phyloP scores from a whole-genome alignment of 2,329 filamentous ascomycete species.

The Penicillium sp. region DNA sequence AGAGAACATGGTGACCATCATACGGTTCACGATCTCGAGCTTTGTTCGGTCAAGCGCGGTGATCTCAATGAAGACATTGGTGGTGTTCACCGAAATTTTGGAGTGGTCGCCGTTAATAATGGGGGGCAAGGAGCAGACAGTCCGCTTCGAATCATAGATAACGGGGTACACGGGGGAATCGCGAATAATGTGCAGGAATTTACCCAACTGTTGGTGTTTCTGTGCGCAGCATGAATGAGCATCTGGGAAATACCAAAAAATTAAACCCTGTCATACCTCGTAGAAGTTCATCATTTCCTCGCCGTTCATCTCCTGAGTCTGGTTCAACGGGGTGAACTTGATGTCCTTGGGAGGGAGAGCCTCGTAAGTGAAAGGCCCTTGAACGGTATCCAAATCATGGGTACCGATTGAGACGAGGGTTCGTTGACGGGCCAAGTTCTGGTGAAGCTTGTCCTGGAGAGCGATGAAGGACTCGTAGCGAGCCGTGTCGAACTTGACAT shows the following conservation, averaged over 20 bases:
- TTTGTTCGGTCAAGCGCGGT: slow-evolving; percentile 96
- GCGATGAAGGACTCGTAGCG: slow-evolving; percentile 97
- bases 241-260: not conserved
- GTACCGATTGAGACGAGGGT: slow-evolving; percentile 97
- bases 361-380: slow-evolving; percentile 96
- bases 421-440: slow-evolving; percentile 88
- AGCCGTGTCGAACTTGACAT: slow-evolving; percentile 86
- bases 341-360: slow-evolving; percentile 89
- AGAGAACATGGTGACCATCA: slow-evolving; percentile 97
- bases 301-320: slow-evolving; percentile 82
- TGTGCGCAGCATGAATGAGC: slow-evolving; percentile 39
- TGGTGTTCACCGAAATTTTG: slow-evolving; percentile 89
- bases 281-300: slow-evolving; percentile 93
- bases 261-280: slow-evolving; percentile 50
- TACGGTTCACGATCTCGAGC: slow-evolving; percentile 91
- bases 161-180: slow-evolving; percentile 94
- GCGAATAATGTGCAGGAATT: slow-evolving; percentile 89
- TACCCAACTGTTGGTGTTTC: slow-evolving; percentile 86
- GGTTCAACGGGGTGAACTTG: slow-evolving; percentile 86
- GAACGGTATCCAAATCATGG: slow-evolving; percentile 88
- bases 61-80: slow-evolving; percentile 94
- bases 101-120: slow-evolving; percentile 98
- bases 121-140: slow-evolving; percentile 89
- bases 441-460: slow-evolving; percentile 96
- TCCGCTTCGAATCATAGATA: slow-evolving; percentile 84